Percentiles rank a stretch among this genome's conserved stretches.
These are phyloP conservation scores for Groenewaldozyma sp. DNA, from an alignment of 1,139 yeast species.

Conservation along the genomic window DNA sequence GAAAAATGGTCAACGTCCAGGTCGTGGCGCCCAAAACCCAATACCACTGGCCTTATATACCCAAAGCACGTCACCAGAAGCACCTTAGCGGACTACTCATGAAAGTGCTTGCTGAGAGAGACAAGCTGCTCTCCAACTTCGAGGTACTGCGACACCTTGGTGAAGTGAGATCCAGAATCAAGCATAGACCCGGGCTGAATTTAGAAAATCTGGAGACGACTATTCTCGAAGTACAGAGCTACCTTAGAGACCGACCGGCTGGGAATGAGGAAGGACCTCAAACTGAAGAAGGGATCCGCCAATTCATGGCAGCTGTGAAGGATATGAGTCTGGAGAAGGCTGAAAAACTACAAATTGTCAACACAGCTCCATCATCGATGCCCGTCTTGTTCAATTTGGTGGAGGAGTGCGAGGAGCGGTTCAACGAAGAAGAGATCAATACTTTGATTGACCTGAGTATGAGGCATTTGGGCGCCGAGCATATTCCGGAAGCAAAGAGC, in stretches of 20 bases:
- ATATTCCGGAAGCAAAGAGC: constrained; percentile 10
- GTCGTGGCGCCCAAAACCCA: too few species aligned
- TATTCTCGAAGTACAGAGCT: constrained; percentile 48
- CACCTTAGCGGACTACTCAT: too few species aligned
- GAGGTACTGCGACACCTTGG: constrained; percentile 60
- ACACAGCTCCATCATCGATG: constrained; percentile 67
- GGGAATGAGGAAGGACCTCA: constrained; percentile 31
- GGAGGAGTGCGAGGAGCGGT: constrained; percentile 87
- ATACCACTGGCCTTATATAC: too few species aligned
- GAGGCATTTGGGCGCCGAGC: constrained; percentile 17
- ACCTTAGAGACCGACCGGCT: constrained; percentile 41
- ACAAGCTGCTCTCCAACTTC: constrained; percentile 57
- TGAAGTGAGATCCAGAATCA: constrained; percentile 34
- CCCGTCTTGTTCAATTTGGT: constrained; percentile 71
- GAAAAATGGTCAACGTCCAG: too few species aligned
- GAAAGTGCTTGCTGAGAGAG: constrained; percentile 43
- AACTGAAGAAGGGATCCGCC: constrained; percentile 40
- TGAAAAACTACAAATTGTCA: constrained; percentile 77
- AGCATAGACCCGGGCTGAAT: constrained; percentile 20
- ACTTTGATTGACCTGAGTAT: constrained; percentile 12
- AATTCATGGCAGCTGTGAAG: constrained; percentile 37
- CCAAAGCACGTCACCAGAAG: too few species aligned
- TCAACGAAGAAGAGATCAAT: constrained; percentile 45
- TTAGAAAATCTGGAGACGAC: constrained; percentile 46
- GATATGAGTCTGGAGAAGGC: constrained; percentile 64